Conservation (phyloP, 257 asterid genomes). For the Capsicum pubescens region DNA sequence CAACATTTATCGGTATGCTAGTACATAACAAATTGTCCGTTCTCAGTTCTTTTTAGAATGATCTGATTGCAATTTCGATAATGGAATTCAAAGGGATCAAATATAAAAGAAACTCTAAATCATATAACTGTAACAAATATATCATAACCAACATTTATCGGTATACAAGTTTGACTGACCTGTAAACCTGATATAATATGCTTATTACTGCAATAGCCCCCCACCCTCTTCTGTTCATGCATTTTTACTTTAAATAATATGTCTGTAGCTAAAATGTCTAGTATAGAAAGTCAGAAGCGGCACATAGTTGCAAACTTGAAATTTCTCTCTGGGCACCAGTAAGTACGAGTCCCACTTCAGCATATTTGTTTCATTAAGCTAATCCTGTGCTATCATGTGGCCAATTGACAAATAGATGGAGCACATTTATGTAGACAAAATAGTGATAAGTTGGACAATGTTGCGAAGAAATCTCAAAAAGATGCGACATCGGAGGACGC, state of each 20-base stretch:
- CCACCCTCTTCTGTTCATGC: neutral
- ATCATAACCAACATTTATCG: neutral
- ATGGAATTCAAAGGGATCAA: neutral
- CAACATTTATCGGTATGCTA: neutral
- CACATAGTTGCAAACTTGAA: neutral
- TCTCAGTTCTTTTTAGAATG: neutral
- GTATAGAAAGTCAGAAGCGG: neutral
- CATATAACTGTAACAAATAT: neutral
- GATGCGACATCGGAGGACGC: neutral
- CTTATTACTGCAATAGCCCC: neutral
- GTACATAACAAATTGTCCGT: conserved; percentile 10
- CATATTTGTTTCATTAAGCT: neutral
- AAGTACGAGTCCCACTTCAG: neutral
- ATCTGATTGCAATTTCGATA: neutral
- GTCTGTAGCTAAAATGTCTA: neutral
- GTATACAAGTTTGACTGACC: conserved; percentile 13
- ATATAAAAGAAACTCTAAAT: neutral
- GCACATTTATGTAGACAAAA: neutral
- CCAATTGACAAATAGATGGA: neutral
- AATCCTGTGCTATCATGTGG: neutral
- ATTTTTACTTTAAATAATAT: neutral
- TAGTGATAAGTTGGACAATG: neutral
- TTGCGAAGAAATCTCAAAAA: neutral
- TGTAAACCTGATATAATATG: neutral
- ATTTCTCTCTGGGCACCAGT: neutral